phyloP scores from a whole-genome alignment of 768 basidiomycete species.

The Auriscalpium orientale region DNA sequence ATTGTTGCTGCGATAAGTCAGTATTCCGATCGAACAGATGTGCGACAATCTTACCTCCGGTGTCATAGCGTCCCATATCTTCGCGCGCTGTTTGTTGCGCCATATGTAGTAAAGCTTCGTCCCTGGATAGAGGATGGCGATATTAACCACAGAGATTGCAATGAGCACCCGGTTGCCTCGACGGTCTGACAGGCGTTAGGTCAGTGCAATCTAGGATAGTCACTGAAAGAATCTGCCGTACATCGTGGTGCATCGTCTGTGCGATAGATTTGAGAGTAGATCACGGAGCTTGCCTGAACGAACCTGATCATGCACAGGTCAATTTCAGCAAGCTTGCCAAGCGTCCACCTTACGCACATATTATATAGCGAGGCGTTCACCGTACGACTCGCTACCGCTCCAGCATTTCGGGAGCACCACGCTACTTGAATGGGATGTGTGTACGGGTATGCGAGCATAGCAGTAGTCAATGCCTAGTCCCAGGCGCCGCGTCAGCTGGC shows the following conservation, averaged over 20 bases:
- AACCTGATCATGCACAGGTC: background rate
- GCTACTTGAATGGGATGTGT: constrained; percentile 48
- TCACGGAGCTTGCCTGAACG: constrained; percentile 21
- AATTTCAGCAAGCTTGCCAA: too few species aligned
- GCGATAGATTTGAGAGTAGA: constrained; percentile 52
- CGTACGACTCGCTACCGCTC: constrained; percentile 51
- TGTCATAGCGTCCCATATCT: constrained; percentile 53
- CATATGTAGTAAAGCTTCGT: constrained; percentile 51
- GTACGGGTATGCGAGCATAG: constrained; percentile 40
- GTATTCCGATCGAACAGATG: background rate
- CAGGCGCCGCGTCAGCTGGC: background rate
- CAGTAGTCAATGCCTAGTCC: constrained; percentile 34
- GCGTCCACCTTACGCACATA: constrained; percentile 27
- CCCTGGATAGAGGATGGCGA: constrained; percentile 43
- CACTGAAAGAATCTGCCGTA: constrained; percentile 18
- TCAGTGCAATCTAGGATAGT: background rate
- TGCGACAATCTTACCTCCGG: constrained; percentile 20
- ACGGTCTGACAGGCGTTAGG: constrained; percentile 30
- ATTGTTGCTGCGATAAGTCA: constrained; percentile 17
- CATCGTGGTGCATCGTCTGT: constrained; percentile 50
- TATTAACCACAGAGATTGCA: constrained; percentile 41
- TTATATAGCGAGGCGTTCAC: constrained; percentile 56
- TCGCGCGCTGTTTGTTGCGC: constrained; percentile 47
- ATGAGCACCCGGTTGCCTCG: constrained; percentile 55
- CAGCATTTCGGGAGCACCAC: constrained; percentile 55